phyloP scores from a whole-genome alignment of 352 stramenopile species.

The Halophytophthora batemanensis region DNA sequence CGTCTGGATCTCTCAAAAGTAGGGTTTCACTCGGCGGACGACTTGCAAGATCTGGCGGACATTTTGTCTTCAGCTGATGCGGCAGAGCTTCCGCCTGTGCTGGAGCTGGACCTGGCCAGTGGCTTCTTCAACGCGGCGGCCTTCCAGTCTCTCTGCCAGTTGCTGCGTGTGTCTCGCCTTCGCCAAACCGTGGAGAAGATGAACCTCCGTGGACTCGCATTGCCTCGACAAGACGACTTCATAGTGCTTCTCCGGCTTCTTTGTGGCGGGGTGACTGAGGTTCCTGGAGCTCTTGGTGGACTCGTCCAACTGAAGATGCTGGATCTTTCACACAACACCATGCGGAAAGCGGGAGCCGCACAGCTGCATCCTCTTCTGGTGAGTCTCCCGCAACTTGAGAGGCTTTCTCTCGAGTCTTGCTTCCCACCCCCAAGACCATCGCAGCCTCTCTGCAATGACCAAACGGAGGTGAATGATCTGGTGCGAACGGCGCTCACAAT shows the following conservation, averaged over 20 bases:
- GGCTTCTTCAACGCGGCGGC: slow-evolving; percentile 59
- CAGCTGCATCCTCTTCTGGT: slow-evolving; percentile 38
- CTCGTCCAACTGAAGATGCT: slow-evolving; percentile 40
- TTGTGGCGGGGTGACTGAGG: slow-evolving; percentile 2
- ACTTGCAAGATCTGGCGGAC: slow-evolving; percentile 49
- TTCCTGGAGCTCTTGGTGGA: slow-evolving; percentile 10
- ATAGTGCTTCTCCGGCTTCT: slow-evolving; percentile 36
- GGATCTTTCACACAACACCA: slow-evolving; percentile 71
- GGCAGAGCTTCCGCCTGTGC: slow-evolving; percentile 28
- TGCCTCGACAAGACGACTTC: slow-evolving; percentile 50
- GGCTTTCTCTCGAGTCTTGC: slow-evolving; percentile 55
- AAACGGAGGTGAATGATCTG: slow-evolving; percentile 8
- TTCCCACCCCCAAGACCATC: slow-evolving; percentile 23
- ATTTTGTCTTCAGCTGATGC: slow-evolving; percentile 34
- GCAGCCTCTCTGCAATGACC: not conserved
- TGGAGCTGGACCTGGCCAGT: slow-evolving; percentile 49
- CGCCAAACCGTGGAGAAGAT: slow-evolving; percentile 33
- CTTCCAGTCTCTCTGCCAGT: slow-evolving; percentile 45
- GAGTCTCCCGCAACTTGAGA: slow-evolving; percentile 32
- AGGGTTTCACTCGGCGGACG: slow-evolving; percentile 48
- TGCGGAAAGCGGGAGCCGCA: slow-evolving; percentile 35
- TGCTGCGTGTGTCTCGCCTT: slow-evolving; percentile 36
- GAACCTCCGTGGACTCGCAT: slow-evolving; percentile 40
- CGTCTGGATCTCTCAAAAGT: slow-evolving; percentile 45
- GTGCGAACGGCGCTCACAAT: slow-evolving; percentile 34